These are phyloP conservation scores for Mayamaea pseudoterrestris DNA, from an alignment of 108 stramenopile species.

Conservation along the genomic window DNA sequence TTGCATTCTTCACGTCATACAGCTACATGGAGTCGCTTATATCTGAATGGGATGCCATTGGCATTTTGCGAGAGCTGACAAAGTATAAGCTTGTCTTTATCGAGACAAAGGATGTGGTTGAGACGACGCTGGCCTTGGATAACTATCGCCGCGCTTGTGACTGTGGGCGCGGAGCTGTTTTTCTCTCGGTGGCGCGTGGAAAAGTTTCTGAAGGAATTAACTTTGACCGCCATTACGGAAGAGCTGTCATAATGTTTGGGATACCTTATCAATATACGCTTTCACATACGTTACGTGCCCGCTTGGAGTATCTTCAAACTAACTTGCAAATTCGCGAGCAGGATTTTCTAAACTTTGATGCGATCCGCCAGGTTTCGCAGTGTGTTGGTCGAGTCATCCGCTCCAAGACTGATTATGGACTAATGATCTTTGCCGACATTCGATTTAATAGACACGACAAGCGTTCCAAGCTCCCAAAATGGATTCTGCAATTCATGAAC, in stretches of 20 bases:
- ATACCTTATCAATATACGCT: constrained; percentile 99
- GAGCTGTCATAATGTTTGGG: constrained; percentile 96
- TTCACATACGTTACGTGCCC: constrained; percentile 86
- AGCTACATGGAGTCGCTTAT: constrained; percentile 96
- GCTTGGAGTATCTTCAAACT: constrained; percentile 91
- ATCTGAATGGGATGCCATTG: constrained; percentile 89
- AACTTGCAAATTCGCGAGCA: constrained; percentile 89
- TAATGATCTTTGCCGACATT: constrained; percentile 91
- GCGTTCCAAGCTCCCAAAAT: constrained; percentile 90
- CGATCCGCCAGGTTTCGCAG: constrained; percentile 86
- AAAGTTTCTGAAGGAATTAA: constrained; percentile 99
- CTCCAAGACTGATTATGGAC: constrained; percentile 92
- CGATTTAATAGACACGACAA: constrained; percentile 94
- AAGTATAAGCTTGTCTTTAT: constrained; percentile 95
- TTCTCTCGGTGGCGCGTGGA: constrained; percentile 96
- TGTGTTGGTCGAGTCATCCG: constrained; percentile 94
- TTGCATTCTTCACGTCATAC: constrained; percentile 97
- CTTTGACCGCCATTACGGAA: constrained; percentile 98
- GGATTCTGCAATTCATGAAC: constrained; percentile 90
- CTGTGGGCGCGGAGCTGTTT: constrained; percentile 95
- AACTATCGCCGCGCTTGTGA: constrained; percentile 97
- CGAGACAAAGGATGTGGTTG: constrained; percentile 99
- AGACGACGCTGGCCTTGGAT: constrained; percentile 95
- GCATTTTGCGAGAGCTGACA: constrained; percentile 79
- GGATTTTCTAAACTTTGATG: constrained; percentile 97